Percentiles rank a stretch among this genome's conserved stretches.
phyloP scores from a whole-genome alignment of 2,329 filamentous ascomycete genomes.

The Cladosporium cucumerinum region DNA sequence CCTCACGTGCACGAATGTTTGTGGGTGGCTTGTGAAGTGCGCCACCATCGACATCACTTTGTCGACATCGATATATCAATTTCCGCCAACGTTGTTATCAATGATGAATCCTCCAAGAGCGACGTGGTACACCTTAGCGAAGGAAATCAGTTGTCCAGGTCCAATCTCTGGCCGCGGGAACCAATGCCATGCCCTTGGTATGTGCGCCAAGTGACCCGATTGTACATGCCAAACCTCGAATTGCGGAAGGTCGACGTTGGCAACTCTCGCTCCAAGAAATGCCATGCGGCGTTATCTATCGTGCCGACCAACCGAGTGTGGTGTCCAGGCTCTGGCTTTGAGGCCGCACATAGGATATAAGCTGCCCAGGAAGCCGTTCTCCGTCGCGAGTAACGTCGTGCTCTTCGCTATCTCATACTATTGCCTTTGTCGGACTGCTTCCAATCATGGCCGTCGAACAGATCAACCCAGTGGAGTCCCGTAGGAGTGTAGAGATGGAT shows the following conservation, averaged over 20 bases:
- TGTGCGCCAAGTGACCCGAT: slow-evolving; percentile 10
- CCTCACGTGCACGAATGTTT: not conserved
- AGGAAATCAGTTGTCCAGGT: not conserved
- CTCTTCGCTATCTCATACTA: not conserved
- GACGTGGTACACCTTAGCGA: not conserved
- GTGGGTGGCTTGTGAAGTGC: not conserved
- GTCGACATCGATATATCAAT: not conserved
- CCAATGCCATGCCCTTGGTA: slow-evolving; percentile 12
- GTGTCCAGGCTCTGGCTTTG: not conserved
- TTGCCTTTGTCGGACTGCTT: no score
- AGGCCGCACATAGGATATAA: slow-evolving; percentile 4
- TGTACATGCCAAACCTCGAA: slow-evolving; percentile 13
- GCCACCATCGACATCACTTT: not conserved
- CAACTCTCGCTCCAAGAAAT: slow-evolving; percentile 1
- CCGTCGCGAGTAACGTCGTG: not conserved
- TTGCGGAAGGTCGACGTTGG: slow-evolving; percentile 8
- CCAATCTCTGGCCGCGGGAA: not conserved
- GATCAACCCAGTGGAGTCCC: slow-evolving; percentile 2
- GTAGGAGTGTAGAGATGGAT: not conserved
- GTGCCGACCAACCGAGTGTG: not conserved
- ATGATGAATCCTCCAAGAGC: not conserved
- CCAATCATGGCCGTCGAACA: slow-evolving; percentile 13
- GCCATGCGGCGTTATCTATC: slow-evolving; percentile 11
- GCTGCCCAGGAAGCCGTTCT: not conserved
- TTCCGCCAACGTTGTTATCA: not conserved